Conservation (phyloP, 2,329 filamentous ascomycete species). For the Botrytis squamosa region DNA sequence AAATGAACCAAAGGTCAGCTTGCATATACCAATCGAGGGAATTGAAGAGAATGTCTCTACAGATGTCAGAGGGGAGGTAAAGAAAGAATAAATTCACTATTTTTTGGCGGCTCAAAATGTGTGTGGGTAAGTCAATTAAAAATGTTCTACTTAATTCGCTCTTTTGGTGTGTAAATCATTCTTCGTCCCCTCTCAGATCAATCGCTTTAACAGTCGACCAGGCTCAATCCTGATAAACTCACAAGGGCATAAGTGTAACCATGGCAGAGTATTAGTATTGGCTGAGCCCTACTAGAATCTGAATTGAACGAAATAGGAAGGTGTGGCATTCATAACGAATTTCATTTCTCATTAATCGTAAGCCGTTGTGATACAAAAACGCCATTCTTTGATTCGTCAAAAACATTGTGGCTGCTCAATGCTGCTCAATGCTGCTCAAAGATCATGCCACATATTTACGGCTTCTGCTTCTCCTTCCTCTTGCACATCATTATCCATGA, state of each 20-base stretch:
- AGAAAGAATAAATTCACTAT: background rate
- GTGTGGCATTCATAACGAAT: background rate
- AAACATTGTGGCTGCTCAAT: background rate
- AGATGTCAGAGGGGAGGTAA: background rate
- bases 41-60: background rate
- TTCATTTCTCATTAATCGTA: conserved; percentile 5
- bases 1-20: background rate
- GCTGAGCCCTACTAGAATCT: background rate
- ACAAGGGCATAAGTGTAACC: background rate
- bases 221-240: background rate
- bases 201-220: background rate
- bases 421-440: background rate
- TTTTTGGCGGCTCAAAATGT: background rate
- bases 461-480: background rate
- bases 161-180: background rate
- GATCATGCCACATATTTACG: conserved; percentile 11
- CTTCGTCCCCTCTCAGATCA: background rate
- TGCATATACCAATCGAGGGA: background rate
- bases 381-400: background rate
- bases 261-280: background rate
- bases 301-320: background rate
- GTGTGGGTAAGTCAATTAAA: background rate
- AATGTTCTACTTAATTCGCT: background rate
- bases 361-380: background rate
- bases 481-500: background rate